These are phyloP conservation scores for Drosera capensis DNA, from an alignment of 148 eudicot genomes.

Conservation along the genomic window DNA sequence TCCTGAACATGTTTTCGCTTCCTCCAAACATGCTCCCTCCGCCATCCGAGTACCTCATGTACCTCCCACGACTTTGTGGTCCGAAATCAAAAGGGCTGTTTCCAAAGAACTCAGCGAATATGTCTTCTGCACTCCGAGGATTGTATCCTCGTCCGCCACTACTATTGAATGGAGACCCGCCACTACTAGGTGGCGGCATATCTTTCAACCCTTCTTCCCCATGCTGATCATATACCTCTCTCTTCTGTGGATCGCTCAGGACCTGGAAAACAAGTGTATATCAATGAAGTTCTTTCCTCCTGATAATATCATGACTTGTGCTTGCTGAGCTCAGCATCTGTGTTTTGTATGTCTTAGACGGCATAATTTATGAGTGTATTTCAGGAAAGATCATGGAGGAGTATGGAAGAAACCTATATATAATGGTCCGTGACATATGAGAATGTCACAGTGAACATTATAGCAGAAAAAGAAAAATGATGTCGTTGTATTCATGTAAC, in stretches of 20 bases:
- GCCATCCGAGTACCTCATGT: conserved; percentile 33
- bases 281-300: background rate
- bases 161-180: conserved; percentile 15
- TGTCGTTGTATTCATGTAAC: too few relatives aligned
- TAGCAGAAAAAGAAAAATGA: too few relatives aligned
- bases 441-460: too few relatives aligned
- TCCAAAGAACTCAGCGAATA: conserved; percentile 83
- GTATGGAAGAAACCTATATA: too few relatives aligned
- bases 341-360: too few relatives aligned
- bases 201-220: conserved; percentile 89
- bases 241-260: conserved; percentile 57
- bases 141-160: conserved; percentile 28
- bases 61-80: conserved; percentile 27
- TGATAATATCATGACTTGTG: too few relatives aligned
- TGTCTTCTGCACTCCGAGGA: conserved; percentile 81
- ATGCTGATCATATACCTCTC: conserved; percentile 46
- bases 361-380: too few relatives aligned
- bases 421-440: too few relatives aligned
- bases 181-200: conserved; percentile 33
- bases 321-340: too few relatives aligned
- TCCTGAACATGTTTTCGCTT: conserved; percentile 23
- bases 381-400: too few relatives aligned
- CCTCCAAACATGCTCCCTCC: conserved; percentile 23
- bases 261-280: conserved; percentile 22
- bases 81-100: conserved; percentile 67